phyloP scores from a whole-genome alignment of 495 filamentous ascomycete genomes.

The Lasiosphaeris hirsuta region DNA sequence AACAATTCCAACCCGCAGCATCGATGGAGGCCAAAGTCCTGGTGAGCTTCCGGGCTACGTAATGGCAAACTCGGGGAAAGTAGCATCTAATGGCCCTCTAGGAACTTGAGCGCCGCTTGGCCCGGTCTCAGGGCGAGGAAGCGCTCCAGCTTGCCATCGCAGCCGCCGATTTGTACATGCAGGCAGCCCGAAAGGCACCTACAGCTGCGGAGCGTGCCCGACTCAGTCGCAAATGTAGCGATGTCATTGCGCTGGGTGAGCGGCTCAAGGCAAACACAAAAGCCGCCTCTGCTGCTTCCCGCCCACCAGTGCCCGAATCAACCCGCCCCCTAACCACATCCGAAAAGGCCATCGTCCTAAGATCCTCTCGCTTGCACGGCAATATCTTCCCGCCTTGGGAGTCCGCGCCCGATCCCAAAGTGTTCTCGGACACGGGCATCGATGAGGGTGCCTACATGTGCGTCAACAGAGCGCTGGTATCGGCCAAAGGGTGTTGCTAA shows the following conservation, averaged over 20 bases:
- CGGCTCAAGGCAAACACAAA: slow-evolving; percentile 57
- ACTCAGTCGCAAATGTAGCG: slow-evolving; percentile 62
- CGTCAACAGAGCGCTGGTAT: slow-evolving; percentile 3
- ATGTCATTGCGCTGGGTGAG: slow-evolving; percentile 66
- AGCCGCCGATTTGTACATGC: slow-evolving; percentile 76
- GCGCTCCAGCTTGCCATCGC: slow-evolving; percentile 71
- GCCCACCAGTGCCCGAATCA: slow-evolving; percentile 48
- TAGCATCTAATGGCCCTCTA: slow-evolving; percentile 33
- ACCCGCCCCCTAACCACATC: slow-evolving; percentile 61
- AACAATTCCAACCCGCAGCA: slow-evolving; percentile 2
- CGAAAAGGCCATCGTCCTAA: slow-evolving; percentile 76
- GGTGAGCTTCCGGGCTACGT: slow-evolving; percentile 24
- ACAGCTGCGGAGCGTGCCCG: slow-evolving; percentile 52
- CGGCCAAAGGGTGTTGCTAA: slow-evolving; percentile 2
- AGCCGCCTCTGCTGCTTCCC: slow-evolving; percentile 20
- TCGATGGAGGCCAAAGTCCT: slow-evolving; percentile 37
- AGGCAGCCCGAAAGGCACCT: slow-evolving; percentile 55
- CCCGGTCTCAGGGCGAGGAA: slow-evolving; percentile 53
- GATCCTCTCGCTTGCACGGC: slow-evolving; percentile 74
- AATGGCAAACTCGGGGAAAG: slow-evolving; percentile 20
- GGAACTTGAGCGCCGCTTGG: slow-evolving; percentile 60
- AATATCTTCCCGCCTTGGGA: slow-evolving; percentile 82
- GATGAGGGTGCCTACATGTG: slow-evolving; percentile 36
- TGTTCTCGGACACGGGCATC: slow-evolving; percentile 46
- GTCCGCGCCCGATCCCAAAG: slow-evolving; percentile 47